Percentiles rank a stretch among this genome's conserved stretches.
Evolutionary conservation across 305 asterid species (phyloP).

Genomic region (Fraxinus latifolia): DNA sequence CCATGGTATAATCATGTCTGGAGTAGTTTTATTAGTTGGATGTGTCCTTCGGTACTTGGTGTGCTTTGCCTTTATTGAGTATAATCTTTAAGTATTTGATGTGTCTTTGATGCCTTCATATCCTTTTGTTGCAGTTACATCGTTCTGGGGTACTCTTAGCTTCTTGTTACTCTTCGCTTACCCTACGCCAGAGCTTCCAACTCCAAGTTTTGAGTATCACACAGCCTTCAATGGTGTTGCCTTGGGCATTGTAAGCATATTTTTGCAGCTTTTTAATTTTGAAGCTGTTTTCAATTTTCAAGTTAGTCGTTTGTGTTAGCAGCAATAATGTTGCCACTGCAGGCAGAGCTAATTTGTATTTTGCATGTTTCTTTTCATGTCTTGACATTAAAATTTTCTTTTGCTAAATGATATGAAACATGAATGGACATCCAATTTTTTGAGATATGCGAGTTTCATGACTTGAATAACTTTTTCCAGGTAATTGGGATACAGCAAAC

Average conservation of each 20-base stretch:
- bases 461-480: conserved; percentile 41
- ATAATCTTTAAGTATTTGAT: conserved; percentile 2
- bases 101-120: conserved; percentile 1
- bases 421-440: not conserved
- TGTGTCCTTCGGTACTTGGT: not conserved
- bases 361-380: not conserved
- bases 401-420: not conserved
- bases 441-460: not conserved
- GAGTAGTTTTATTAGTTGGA: conserved; percentile 10
- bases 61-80: conserved; percentile 7
- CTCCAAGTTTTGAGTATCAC: conserved; percentile 92
- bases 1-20: not conserved
- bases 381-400: not conserved
- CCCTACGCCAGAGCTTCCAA: conserved; percentile 82
- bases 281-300: conserved; percentile 11
- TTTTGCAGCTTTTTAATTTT: conserved; percentile 16
- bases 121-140: conserved; percentile 56
- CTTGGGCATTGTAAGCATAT: conserved; percentile 75
- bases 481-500: conserved; percentile 88
- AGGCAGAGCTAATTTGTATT: not conserved
- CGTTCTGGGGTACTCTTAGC: conserved; percentile 80
- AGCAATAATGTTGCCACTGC: not conserved
- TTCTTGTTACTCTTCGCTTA: conserved; percentile 89
- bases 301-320: not conserved
- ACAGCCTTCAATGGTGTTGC: conserved; percentile 90